A percentile compares a stretch with the other conserved stretches of the same genome.
Conservation (phyloP, 1,284 basidiomycete genomes). For the Malassezia caprae region DNA sequence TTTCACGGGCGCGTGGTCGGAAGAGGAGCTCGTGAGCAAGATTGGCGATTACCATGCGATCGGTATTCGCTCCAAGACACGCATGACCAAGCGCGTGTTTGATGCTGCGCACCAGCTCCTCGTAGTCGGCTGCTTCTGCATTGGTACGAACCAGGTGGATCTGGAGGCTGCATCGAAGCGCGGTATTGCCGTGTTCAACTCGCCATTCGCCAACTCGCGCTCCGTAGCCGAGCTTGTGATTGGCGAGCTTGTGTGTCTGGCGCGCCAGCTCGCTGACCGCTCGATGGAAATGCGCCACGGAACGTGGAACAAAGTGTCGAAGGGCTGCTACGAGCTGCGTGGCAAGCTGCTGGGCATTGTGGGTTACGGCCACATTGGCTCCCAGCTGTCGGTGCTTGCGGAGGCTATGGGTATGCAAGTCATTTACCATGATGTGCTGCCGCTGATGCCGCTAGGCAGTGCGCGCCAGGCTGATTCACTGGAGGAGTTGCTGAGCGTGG, state of each 20-base stretch:
- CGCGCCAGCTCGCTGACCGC: slow-evolving; percentile 86
- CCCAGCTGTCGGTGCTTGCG: slow-evolving; percentile 90
- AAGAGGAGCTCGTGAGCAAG: slow-evolving; percentile 80
- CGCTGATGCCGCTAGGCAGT: slow-evolving; percentile 93
- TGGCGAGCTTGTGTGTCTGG: slow-evolving; percentile 82
- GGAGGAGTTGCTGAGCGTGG: slow-evolving; percentile 62
- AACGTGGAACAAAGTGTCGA: slow-evolving; percentile 97
- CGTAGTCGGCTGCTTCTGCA: slow-evolving; percentile 98
- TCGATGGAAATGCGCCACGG: slow-evolving; percentile 76
- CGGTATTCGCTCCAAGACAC: slow-evolving; percentile 94
- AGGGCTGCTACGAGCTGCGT: slow-evolving; percentile 93
- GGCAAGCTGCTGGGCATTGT: slow-evolving; percentile 97
- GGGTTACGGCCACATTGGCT: slow-evolving; percentile 96
- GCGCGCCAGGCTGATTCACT: slow-evolving; percentile 81
- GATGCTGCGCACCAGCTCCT: slow-evolving; percentile 61
- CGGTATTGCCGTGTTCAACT: slow-evolving; percentile 98
- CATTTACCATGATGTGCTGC: slow-evolving; percentile 88
- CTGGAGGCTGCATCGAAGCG: slow-evolving; percentile 69
- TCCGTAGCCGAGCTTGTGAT: slow-evolving; percentile 98
- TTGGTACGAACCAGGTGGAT: slow-evolving; percentile 97
- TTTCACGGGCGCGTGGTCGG: slow-evolving; percentile 70
- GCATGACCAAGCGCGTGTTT: slow-evolving; percentile 80
- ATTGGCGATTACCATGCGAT: slow-evolving; percentile 84
- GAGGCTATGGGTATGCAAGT: slow-evolving; percentile 95
- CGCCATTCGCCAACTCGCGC: slow-evolving; percentile 97